These are phyloP conservation scores for Miscanthus lutarioriparius DNA, from an alignment of 176 grass and related monocot genomes.

Conservation along the genomic window DNA sequence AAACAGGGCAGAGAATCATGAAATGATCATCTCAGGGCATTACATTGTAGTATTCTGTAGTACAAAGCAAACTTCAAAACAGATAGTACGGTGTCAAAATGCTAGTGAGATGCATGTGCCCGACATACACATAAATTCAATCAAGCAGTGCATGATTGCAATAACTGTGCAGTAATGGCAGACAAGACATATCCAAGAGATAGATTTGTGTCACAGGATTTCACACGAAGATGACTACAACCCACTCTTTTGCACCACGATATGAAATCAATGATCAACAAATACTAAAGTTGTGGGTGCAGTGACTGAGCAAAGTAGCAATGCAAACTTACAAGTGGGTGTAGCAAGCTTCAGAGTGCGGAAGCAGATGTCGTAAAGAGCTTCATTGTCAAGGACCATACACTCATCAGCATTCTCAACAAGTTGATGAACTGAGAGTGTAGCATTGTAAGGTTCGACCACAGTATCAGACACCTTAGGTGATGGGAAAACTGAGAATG, in stretches of 20 bases:
- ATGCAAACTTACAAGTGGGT: conserved; percentile 54
- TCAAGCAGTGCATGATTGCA: conserved; percentile 5
- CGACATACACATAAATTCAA: conserved; percentile 2
- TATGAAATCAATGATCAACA: conserved; percentile 20
- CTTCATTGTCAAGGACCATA: conserved; percentile 73
- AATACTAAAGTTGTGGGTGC: background rate
- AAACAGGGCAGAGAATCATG: background rate
- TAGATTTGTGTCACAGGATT: background rate
- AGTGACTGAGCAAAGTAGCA: background rate
- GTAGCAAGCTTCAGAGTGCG: conserved; percentile 65
- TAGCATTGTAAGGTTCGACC: conserved; percentile 70
- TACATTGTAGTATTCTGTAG: background rate
- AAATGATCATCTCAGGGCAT: background rate
- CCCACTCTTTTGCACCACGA: background rate
- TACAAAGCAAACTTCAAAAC: background rate
- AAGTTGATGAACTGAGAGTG: conserved; percentile 65
- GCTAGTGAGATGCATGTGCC: background rate
- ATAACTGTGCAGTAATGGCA: background rate
- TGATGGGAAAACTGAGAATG: conserved; percentile 70
- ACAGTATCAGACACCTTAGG: conserved; percentile 71
- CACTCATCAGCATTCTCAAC: conserved; percentile 74
- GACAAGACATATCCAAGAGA: conserved; percentile 6
- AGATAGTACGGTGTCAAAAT: background rate
- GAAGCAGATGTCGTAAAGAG: conserved; percentile 72
- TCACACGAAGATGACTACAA: background rate